Conservation (phyloP, 2,329 filamentous ascomycete genomes). For the Annulohypoxylon truncatum region DNA sequence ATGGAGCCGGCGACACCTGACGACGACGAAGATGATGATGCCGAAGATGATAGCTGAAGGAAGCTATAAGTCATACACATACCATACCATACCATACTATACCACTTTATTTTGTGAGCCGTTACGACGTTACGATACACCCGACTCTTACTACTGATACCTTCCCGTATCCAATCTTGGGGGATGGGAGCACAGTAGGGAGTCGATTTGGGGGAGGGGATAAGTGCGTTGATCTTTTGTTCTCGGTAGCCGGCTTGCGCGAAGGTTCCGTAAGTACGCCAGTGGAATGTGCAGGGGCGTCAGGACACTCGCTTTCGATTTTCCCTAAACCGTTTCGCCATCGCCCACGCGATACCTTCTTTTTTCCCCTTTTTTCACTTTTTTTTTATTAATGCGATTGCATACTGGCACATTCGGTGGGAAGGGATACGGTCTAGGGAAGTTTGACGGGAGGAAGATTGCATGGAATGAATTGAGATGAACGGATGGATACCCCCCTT, state of each 20-base stretch:
- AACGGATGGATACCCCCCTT: constrained; percentile 52
- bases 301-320: constrained; percentile 52
- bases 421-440: constrained; percentile 39
- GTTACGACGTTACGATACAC: constrained; percentile 52
- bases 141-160: constrained; percentile 49
- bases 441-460: constrained; percentile 45
- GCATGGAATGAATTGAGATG: constrained; percentile 51
- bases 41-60: constrained; percentile 56
- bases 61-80: constrained; percentile 29
- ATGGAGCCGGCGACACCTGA: constrained; percentile 55
- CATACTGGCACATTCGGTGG: constrained; percentile 43
- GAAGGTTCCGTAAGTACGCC: constrained; percentile 40
- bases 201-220: constrained; percentile 44
- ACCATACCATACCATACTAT: not conserved
- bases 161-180: constrained; percentile 46
- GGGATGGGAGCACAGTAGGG: constrained; percentile 47
- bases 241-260: constrained; percentile 39
- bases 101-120: constrained; percentile 46
- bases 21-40: constrained; percentile 59
- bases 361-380: constrained; percentile 33
- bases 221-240: constrained; percentile 45
- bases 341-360: constrained; percentile 52
- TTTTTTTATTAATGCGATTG: constrained; percentile 43
- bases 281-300: constrained; percentile 46
- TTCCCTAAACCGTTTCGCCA: constrained; percentile 50